These are phyloP conservation scores for Lactuca sativa DNA, from an alignment of 129 eudicot species.

Conservation along the genomic window DNA sequence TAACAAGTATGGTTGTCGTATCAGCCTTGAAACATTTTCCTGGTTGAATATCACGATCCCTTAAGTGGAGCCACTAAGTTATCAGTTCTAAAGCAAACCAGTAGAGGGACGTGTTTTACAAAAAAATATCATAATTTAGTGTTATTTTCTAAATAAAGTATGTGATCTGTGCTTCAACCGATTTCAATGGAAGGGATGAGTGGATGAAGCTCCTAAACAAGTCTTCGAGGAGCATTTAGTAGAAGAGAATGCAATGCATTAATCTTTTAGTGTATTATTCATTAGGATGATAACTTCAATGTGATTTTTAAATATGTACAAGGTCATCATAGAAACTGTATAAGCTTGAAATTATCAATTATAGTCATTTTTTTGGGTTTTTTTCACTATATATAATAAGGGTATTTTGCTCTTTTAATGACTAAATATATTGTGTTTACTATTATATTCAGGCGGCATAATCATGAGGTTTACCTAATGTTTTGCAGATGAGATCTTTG, in stretches of 20 bases:
- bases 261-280: too few relatives aligned
- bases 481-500: too few relatives aligned
- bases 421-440: too few relatives aligned
- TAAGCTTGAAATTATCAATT: too few relatives aligned
- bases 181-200: slow-evolving; percentile 26
- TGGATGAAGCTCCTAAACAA: slow-evolving; percentile 26
- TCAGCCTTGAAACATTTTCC: not conserved
- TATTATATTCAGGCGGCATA: too few relatives aligned
- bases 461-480: too few relatives aligned
- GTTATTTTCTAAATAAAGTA: slow-evolving; percentile 19
- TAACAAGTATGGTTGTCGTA: not conserved
- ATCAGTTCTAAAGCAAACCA: not conserved
- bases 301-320: too few relatives aligned
- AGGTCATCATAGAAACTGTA: too few relatives aligned
- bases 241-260: slow-evolving; percentile 11
- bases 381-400: too few relatives aligned
- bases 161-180: slow-evolving; percentile 33
- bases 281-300: too few relatives aligned
- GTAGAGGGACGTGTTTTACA: not conserved
- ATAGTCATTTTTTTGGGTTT: too few relatives aligned
- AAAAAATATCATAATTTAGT: not conserved
- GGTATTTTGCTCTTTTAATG: too few relatives aligned
- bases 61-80: not conserved
- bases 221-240: slow-evolving; percentile 24
- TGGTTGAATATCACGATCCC: not conserved